Evolutionary conservation across 371 early-diverging fungal species (phyloP), one percentile per base, ranked within the genome.

Genomic region (Haplosporangium sp.): DNA sequence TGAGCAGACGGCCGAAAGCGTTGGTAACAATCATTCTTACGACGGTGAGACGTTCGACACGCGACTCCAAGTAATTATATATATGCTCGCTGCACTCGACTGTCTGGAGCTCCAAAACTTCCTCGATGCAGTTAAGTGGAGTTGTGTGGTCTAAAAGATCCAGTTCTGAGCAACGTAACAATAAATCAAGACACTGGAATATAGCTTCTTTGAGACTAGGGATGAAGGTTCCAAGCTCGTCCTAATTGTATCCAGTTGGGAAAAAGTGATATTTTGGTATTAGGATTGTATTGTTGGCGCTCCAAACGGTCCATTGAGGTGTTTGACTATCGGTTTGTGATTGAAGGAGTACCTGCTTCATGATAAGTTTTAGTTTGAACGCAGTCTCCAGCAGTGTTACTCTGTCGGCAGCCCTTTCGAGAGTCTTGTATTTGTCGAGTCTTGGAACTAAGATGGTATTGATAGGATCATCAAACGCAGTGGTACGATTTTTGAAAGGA

Each of bases 31-130:
- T 9, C 10, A 42, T 61, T 3, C 68, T 56, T 84, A 92, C 94
- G 76, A 77, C 84, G 13, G 89, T 92, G 42, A 94, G 72, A 40
- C 84, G 71, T 6, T 77, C 77, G 47, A 84, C 83, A 9, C 92
- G 85, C 38, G 82, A 76, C 67, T 93, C 94, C 50, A 94, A 79
- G 70, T 90, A 94, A 50, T 86, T 85, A 72, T 94, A 91, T 2
- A 94, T 70, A 27, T 76, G 71, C 65, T 88, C 89, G 63, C 88
- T 86, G 6, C 84, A 85, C n/a, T 74, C 78, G 19, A 93, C 88
- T 0, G 93, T 91, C 19, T 93, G 87, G 9, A 86, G 75, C 45
- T 94, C 93, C 44, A 92, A 63, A 7, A 94, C 62, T 63, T 94
- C 95, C 71, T 94, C 93, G 4, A 92, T 76, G 65, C 86, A 69